Percentiles rank a stretch among this genome's conserved stretches.
Evolutionary conservation across 768 basidiomycete species (phyloP).

Genomic region (Rhodocollybia butyracea): DNA sequence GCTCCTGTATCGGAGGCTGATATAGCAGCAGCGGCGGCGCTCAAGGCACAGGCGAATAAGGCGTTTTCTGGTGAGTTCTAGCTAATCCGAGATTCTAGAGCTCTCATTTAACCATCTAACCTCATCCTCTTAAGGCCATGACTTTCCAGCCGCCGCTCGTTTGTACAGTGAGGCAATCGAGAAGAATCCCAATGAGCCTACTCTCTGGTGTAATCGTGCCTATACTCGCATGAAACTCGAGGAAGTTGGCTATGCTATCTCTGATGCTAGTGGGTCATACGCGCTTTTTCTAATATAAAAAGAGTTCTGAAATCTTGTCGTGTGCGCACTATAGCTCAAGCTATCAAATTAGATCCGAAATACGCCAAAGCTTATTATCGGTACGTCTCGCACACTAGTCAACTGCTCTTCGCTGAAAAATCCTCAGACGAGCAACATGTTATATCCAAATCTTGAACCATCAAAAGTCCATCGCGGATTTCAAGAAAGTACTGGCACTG

Average conservation of each 20-base stretch:
- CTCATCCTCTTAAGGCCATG: slow-evolving; percentile 44
- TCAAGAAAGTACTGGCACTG: slow-evolving; percentile 76
- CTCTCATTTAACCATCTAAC: neutral
- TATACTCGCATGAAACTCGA: slow-evolving; percentile 91
- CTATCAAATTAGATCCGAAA: slow-evolving; percentile 82
- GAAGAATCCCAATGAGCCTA: slow-evolving; percentile 83
- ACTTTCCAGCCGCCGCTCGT: slow-evolving; percentile 71
- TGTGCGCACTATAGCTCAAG: slow-evolving; percentile 52
- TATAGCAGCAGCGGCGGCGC: slow-evolving; percentile 56
- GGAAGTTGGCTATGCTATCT: slow-evolving; percentile 87
- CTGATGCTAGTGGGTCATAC: slow-evolving; percentile 71
- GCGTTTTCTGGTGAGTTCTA: slow-evolving; percentile 63
- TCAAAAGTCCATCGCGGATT: slow-evolving; percentile 81
- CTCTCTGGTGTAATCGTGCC: slow-evolving; percentile 93
- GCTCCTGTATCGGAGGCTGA: slow-evolving; percentile 63
- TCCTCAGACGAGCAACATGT: slow-evolving; percentile 73
- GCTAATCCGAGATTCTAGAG: neutral
- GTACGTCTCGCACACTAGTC: no score
- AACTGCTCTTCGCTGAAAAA: neutral
- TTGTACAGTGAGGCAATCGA: slow-evolving; percentile 85
- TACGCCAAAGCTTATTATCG: slow-evolving; percentile 91
- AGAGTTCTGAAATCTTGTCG: neutral
- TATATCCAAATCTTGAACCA: slow-evolving; percentile 88
- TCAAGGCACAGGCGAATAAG: slow-evolving; percentile 88
- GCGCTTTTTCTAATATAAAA: neutral